These are phyloP conservation scores for Themeda triandra DNA, from an alignment of 176 grass and related monocot genomes.

Conservation along the genomic window DNA sequence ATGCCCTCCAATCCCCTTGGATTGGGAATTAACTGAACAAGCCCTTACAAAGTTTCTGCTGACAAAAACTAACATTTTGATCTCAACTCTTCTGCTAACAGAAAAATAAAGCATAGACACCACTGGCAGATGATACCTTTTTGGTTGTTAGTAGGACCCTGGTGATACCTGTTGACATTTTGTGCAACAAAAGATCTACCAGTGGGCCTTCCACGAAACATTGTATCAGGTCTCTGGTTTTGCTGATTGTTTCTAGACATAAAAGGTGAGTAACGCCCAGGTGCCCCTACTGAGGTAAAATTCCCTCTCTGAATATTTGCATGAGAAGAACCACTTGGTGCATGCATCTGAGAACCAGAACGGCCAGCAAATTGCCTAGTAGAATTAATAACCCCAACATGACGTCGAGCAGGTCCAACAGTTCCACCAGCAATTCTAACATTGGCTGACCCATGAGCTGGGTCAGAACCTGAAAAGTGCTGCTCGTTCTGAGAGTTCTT, in stretches of 20 bases:
- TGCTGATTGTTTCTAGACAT: slow-evolving; percentile 45
- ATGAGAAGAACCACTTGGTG: slow-evolving; percentile 27
- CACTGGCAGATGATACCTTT: slow-evolving; percentile 56
- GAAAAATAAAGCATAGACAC: neutral
- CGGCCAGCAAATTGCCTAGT: slow-evolving; percentile 21
- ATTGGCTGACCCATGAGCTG: slow-evolving; percentile 27
- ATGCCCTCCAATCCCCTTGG: neutral
- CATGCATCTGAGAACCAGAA: slow-evolving; percentile 39
- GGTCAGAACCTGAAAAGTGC: slow-evolving; percentile 40
- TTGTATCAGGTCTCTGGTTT: slow-evolving; percentile 38
- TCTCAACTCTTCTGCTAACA: neutral
- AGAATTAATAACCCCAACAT: slow-evolving; percentile 41
- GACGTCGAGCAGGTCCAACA: slow-evolving; percentile 33
- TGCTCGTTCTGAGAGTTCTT: slow-evolving; percentile 41
- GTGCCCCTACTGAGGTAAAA: slow-evolving; percentile 27
- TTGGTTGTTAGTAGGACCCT: slow-evolving; percentile 34
- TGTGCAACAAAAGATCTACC: slow-evolving; percentile 41
- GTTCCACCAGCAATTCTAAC: slow-evolving; percentile 42
- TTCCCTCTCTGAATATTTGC: slow-evolving; percentile 38
- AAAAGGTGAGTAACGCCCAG: slow-evolving; percentile 29
- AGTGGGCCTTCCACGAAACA: slow-evolving; percentile 39
- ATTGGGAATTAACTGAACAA: neutral
- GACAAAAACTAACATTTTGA: neutral
- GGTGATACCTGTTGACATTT: slow-evolving; percentile 43
- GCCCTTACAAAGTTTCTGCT: neutral